A percentile compares a stretch with the other conserved stretches of the same genome.
phyloP scores from a whole-genome alignment of 2,329 filamentous ascomycete genomes.

The Penicillium sclerotiorum region DNA sequence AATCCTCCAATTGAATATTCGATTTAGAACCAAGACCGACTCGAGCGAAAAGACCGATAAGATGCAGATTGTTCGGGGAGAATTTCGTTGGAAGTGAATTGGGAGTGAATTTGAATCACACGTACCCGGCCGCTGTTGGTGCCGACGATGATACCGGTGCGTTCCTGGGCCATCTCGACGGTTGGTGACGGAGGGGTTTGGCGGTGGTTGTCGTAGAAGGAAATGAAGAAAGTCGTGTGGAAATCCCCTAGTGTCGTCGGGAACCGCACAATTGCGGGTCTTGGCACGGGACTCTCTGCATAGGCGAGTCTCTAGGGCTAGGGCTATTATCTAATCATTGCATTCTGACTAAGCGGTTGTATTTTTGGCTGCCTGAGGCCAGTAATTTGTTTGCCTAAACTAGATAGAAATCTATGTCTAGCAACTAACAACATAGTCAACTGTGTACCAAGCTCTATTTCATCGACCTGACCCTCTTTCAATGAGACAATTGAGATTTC shows the following conservation, averaged over 20 bases:
- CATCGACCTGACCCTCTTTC: no score
- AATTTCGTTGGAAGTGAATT: slow-evolving; percentile 9
- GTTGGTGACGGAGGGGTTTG: slow-evolving; percentile 40
- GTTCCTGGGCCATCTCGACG: slow-evolving; percentile 55
- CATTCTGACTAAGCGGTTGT: not conserved
- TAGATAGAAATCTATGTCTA: no score
- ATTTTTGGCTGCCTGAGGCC: slow-evolving; percentile 10
- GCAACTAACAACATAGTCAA: no score
- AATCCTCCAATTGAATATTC: not conserved
- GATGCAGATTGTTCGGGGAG: slow-evolving; percentile 15
- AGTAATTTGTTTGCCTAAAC: not conserved
- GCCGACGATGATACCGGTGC: slow-evolving; percentile 60
- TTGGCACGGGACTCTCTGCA: slow-evolving; percentile 36
- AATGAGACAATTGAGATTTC: no score
- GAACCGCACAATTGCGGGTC: slow-evolving; percentile 33
- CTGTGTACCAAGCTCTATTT: no score
- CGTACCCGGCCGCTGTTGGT: slow-evolving; percentile 69
- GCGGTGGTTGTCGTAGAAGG: slow-evolving; percentile 37
- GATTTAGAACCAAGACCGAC: slow-evolving; percentile 7
- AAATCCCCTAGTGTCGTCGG: slow-evolving; percentile 30
- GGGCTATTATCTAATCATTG: slow-evolving; percentile 26
- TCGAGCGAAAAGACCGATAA: slow-evolving; percentile 22
- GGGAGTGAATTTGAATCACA: slow-evolving; percentile 34
- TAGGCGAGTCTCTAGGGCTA: slow-evolving; percentile 45
- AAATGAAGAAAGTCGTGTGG: slow-evolving; percentile 29